These are phyloP conservation scores for Amesomyces nigricolor DNA, from an alignment of 2,329 filamentous ascomycete species.

Conservation along the genomic window DNA sequence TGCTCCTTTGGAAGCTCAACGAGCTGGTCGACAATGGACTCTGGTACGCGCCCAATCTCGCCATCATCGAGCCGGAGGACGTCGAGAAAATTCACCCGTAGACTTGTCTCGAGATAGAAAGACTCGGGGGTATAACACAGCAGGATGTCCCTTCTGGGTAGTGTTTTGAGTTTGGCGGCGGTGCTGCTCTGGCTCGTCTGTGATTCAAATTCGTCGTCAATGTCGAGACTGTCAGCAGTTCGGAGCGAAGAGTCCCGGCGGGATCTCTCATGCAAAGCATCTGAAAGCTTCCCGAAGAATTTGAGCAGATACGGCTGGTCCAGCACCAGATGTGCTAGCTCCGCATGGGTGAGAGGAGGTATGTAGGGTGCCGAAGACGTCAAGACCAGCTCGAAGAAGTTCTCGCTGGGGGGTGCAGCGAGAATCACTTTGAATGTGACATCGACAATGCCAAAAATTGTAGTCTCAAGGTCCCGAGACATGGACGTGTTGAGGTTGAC, in stretches of 20 bases:
- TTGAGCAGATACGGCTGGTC: constrained; percentile 39
- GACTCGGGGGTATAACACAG: constrained; percentile 39
- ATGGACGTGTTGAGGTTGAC: constrained; percentile 42
- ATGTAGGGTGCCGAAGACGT: constrained; percentile 41
- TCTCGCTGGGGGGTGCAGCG: constrained; percentile 40
- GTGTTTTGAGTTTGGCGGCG: constrained; percentile 32
- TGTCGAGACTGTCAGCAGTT: constrained; percentile 55
- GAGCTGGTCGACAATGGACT: constrained; percentile 45
- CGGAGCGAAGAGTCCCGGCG: constrained; percentile 32
- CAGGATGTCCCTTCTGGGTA: constrained; percentile 43
- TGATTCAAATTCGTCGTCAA: constrained; percentile 60
- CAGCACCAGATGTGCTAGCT: constrained; percentile 35
- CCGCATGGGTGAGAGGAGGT: constrained; percentile 37
- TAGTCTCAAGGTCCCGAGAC: constrained; percentile 44
- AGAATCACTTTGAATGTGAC: constrained; percentile 38
- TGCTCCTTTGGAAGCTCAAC: constrained; percentile 47
- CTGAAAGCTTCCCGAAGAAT: constrained; percentile 39
- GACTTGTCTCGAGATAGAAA: constrained; percentile 44
- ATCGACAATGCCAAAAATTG: constrained; percentile 38
- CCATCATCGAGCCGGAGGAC: constrained; percentile 38
- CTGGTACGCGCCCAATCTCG: constrained; percentile 46
- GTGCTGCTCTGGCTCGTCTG: constrained; percentile 47
- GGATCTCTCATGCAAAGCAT: constrained; percentile 30
- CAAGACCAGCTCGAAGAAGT: constrained; percentile 44
- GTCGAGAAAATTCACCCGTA: constrained; percentile 43